Base-by-base conservation (phyloP, 2,329 filamentous ascomycete genomes). In the Byssochlamys sp. region DNA sequence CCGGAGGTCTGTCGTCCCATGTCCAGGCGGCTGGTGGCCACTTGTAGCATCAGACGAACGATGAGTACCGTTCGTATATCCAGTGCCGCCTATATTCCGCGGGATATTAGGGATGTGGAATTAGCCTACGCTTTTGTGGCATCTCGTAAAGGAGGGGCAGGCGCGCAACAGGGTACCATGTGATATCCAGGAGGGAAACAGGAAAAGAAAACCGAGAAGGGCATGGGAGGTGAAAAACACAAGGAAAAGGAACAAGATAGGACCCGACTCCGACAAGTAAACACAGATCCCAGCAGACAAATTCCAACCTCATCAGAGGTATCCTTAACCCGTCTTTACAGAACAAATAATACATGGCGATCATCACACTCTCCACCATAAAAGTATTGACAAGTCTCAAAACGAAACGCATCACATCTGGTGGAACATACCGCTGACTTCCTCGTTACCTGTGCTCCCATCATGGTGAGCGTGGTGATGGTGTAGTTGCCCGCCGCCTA, bases 351-450 rank as follows among this genome's bases (percentile, higher is more conserved):
- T 71, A 71, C 70, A 67, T 65, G 64, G 67, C 56, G 64, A 60
- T 56, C 52, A 55, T 39, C 33, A 52, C 33, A 63, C 45, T 35
- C 52, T 45, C 55, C 52, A 60, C 53, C 57, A 53, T 55, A 25
- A 54, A 57, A 55, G 19, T 24, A 35, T 52, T 24, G 49, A 51
- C 49, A 26, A 52, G 39, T 56, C 26, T 50, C 55, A 54, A 57
- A 55, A 59, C 19, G 26, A 28, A 51, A 51, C 49, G 49, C 49
- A 51, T 51, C 49, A 51, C 49, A 94, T 90, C 81, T 91, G 89
- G 82, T 90, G 87, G 81, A 91, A 96, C 91, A 95, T 96, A 95
- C 91, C 91, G 86, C 91, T 91, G 84, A 94, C 82, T 74, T 85
- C 90, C 70, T 91, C 88, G 60, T 72, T 69, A 56, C 68, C 67